Conservation (phyloP, 495 filamentous ascomycete genomes). For the Penicillium maclennaniae region DNA sequence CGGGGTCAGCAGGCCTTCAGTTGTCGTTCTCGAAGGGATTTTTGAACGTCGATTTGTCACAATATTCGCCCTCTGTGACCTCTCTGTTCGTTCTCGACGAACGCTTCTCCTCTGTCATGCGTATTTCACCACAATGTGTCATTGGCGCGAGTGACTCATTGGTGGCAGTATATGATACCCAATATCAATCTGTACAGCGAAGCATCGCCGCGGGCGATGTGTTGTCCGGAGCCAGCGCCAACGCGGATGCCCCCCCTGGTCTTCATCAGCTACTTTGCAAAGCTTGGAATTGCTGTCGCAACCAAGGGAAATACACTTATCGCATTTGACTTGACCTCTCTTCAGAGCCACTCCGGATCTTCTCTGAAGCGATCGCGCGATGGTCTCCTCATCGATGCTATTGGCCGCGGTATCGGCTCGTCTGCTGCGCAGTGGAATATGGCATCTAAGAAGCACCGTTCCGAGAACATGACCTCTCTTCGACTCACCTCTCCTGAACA, state of each 20-base stretch:
- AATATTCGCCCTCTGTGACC: conserved; percentile 39
- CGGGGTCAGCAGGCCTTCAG: conserved; percentile 39
- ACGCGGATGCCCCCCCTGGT: conserved; percentile 20
- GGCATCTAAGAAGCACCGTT: conserved; percentile 33
- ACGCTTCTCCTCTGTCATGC: conserved; percentile 44
- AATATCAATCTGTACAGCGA: conserved; percentile 60
- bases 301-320: conserved; percentile 53
- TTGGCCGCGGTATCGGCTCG: conserved; percentile 53
- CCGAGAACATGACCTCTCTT: conserved; percentile 27
- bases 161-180: conserved; percentile 59
- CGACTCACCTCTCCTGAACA: conserved; percentile 34
- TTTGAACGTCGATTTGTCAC: conserved; percentile 43
- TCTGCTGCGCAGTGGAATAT: conserved; percentile 35
- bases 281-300: conserved; percentile 59
- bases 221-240: conserved; percentile 20
- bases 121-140: conserved; percentile 42
- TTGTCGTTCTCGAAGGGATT: conserved; percentile 44
- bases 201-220: conserved; percentile 49
- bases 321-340: conserved; percentile 61
- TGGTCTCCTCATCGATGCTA: conserved; percentile 66
- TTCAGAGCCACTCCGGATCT: conserved; percentile 38
- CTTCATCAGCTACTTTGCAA: conserved; percentile 59
- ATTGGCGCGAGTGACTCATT: conserved; percentile 45
- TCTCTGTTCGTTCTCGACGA: conserved; percentile 43
- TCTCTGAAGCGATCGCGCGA: conserved; percentile 58